These are phyloP conservation scores for Sporothrix euskadiensis DNA, from an alignment of 2,329 filamentous ascomycete species.

Conservation along the genomic window DNA sequence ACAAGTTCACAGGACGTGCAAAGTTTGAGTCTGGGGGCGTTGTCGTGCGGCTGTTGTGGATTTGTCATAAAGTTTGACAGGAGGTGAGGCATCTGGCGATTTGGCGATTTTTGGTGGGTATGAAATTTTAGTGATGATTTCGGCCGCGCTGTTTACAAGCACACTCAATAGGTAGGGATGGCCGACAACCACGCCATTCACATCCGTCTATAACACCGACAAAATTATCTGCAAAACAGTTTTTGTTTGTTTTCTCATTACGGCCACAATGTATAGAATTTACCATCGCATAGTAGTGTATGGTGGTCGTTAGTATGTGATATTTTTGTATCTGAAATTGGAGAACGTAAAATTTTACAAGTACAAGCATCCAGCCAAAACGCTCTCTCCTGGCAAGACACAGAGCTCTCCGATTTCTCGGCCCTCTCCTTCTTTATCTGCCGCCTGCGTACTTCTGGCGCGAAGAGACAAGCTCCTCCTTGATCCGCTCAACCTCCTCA, in stretches of 20 bases:
- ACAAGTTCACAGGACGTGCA: neutral
- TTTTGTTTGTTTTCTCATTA: neutral
- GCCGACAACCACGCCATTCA: neutral
- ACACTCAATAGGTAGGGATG: neutral
- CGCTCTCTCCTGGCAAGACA: neutral
- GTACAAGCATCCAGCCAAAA: conserved; percentile 14
- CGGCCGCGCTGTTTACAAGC: neutral
- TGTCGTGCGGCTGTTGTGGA: neutral
- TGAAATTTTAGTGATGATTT: conserved; percentile 14
- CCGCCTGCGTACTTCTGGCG: conserved; percentile 37
- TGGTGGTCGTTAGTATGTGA: neutral
- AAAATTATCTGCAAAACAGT: neutral
- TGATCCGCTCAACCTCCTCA: conserved; percentile 54
- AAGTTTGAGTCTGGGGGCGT: neutral
- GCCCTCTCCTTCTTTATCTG: conserved; percentile 27
- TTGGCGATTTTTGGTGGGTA: conserved; percentile 17
- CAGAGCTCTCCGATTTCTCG: neutral
- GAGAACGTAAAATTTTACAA: conserved; percentile 13
- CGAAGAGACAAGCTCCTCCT: conserved; percentile 37
- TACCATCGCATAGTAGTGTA: neutral
- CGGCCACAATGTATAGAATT: neutral
- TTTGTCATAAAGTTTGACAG: neutral
- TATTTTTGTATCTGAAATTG: conserved; percentile 2
- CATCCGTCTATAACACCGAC: neutral
- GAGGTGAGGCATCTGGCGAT: conserved; percentile 14